Base-by-base conservation (phyloP, 2,329 filamentous ascomycete species). In the Ceratocystiopsis sp. region DNA sequence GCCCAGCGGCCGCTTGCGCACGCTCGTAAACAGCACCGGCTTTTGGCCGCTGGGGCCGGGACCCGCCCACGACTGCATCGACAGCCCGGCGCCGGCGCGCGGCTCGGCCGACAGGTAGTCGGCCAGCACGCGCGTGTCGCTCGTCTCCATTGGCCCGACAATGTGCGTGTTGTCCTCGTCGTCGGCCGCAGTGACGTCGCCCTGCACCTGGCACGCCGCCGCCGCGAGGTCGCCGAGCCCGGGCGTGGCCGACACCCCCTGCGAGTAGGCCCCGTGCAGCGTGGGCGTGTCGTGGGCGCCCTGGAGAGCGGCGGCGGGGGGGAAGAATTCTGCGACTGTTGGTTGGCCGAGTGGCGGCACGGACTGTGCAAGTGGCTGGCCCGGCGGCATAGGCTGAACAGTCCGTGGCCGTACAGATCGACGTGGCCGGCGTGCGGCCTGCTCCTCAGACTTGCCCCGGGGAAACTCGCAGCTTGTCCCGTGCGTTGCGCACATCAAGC, bases 401-500 rank as follows among this genome's bases (percentile, higher is more conserved):
- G 25, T 29, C 25, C 9, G 35, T 15, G 25, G 42, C 37, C 21
- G 37, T 4, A 7, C 18, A 5, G 19, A 7, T 13, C 14, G 17
- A 4, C 13, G 18, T 16, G 13, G 37, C 4, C 14, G 13, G 2
- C 13, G 19, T 18, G 37, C 18, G 19, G 19, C 7, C 9, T 15
- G 37, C 19, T 13, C 37, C 19, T 7, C 9, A 7, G 37, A 29
- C 15, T 16, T 32, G 3, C 19, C 21, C 10, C 25, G 14, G 11
- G 37, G 35, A 38, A 36, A 38, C 13, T 32, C 11, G 45, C 73
- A 77, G 19, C 72, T 66, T 6, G 71, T 73, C 10, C 67, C 65
- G 50, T 76, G 71, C 17, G 71, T 67, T 35, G 66, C 66, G 54
- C 74, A 78, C 52, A 76, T 64, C 10, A 75, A 56, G 50, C 74